Evolutionary conservation across 2,329 filamentous ascomycete species (phyloP).

Genomic region (Pyrenochaeta sp.): DNA sequence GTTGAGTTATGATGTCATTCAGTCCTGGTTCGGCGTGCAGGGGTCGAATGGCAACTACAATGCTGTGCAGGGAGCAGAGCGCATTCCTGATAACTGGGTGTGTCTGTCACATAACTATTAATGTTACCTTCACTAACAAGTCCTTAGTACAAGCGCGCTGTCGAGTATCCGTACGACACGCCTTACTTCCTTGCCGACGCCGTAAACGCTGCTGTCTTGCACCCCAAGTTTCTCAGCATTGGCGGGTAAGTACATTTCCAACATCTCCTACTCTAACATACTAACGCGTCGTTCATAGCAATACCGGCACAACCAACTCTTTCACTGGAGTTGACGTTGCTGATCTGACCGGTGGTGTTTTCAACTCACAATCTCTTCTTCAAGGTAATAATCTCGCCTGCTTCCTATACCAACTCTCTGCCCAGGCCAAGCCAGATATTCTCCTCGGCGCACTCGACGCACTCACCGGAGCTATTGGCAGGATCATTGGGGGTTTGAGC

Average conservation of each 20-base stretch:
- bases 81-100: conserved; percentile 32
- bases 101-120: not conserved
- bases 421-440: conserved; percentile 32
- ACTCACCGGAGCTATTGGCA: conserved; percentile 23
- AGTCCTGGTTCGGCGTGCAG: conserved; percentile 34
- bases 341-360: conserved; percentile 25
- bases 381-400: conserved; percentile 27
- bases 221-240: conserved; percentile 32
- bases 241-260: conserved; percentile 20
- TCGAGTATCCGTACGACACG: conserved; percentile 31
- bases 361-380: conserved; percentile 18
- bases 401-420: conserved; percentile 25
- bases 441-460: conserved; percentile 20
- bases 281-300: conserved; percentile 12
- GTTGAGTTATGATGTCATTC: conserved; percentile 23
- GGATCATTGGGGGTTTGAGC: conserved; percentile 18
- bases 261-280: not conserved
- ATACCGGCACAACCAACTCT: conserved; percentile 31
- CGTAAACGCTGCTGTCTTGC: conserved; percentile 24
- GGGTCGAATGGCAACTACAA: conserved; percentile 23
- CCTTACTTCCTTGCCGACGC: conserved; percentile 29
- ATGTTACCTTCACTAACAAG: not conserved
- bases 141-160: conserved; percentile 25
- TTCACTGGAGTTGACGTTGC: conserved; percentile 27
- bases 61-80: conserved; percentile 25